A percentile compares a stretch with the other conserved stretches of the same genome.
phyloP scores from a whole-genome alignment of 495 filamentous ascomycete species.

The Monascus purpureus region DNA sequence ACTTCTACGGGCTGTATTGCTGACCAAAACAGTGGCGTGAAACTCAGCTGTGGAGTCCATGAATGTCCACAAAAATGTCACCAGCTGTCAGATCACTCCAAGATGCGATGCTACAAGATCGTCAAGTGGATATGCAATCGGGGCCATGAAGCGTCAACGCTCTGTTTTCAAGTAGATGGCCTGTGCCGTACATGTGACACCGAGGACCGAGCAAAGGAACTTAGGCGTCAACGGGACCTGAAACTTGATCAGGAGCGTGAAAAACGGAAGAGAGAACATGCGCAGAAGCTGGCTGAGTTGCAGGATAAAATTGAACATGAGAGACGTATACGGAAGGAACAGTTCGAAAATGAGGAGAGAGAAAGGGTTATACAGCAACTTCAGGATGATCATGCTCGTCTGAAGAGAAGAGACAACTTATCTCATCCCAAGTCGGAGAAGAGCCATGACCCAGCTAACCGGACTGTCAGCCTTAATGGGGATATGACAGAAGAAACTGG shows the following conservation, averaged over 20 bases:
- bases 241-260: conserved; percentile 39
- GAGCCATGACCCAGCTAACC: too few species aligned
- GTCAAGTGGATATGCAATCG: conserved; percentile 35
- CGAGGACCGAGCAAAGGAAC: conserved; percentile 25
- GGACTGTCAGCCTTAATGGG: too few species aligned
- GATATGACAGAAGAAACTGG: too few species aligned
- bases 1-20: too few species aligned
- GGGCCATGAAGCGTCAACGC: conserved; percentile 29
- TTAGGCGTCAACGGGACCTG: conserved; percentile 32
- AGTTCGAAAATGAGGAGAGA: conserved; percentile 27
- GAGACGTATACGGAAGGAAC: conserved; percentile 32
- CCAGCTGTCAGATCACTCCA: conserved; percentile 50
- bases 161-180: conserved; percentile 18
- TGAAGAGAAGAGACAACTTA: conserved; percentile 4
- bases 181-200: conserved; percentile 27
- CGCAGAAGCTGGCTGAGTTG: conserved; percentile 33
- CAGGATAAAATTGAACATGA: conserved; percentile 44
- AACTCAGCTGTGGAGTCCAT: conserved; percentile 48
- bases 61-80: conserved; percentile 50
- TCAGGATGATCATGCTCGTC: conserved; percentile 18
- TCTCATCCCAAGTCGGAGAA: not conserved
- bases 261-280: conserved; percentile 35
- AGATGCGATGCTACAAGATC: conserved; percentile 38
- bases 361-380: conserved; percentile 32
- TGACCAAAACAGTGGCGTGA: conserved; percentile 39